Evolutionary conservation across 805 yeast species (phyloP).

Genomic region (Kuraishia molischiana): DNA sequence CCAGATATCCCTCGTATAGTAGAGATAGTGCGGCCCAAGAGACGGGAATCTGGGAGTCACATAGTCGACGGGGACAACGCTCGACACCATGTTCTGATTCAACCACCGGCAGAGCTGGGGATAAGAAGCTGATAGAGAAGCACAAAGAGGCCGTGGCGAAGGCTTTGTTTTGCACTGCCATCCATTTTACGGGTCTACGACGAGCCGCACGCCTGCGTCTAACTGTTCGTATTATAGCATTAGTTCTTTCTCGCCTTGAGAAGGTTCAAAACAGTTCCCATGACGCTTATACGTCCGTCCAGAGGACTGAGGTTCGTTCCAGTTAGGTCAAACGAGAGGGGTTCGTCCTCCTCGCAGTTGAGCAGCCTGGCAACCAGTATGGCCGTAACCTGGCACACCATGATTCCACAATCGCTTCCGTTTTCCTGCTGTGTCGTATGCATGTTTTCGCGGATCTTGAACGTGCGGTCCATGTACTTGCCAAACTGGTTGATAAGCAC

Average conservation of each 20-base stretch:
- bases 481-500: conserved; percentile 21
- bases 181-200: too few relatives aligned
- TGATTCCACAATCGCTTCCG: conserved; percentile 59
- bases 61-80: conserved; percentile 70
- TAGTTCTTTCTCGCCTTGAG: too few relatives aligned
- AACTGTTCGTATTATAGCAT: too few relatives aligned
- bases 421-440: conserved; percentile 51
- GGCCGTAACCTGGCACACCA: conserved; percentile 26
- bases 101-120: too few relatives aligned
- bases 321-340: conserved; percentile 28
- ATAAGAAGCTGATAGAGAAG: too few relatives aligned
- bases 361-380: conserved; percentile 23
- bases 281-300: conserved; percentile 34
- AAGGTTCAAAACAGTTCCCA: conserved; percentile 23
- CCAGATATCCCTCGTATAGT: conserved; percentile 70
- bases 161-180: too few relatives aligned
- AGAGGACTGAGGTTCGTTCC: conserved; percentile 35
- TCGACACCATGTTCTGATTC: conserved; percentile 16
- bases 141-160: too few relatives aligned
- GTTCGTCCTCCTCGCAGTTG: conserved; percentile 15
- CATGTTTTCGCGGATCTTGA: conserved; percentile 12
- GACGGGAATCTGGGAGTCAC: conserved; percentile 74
- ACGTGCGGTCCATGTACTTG: conserved; percentile 11
- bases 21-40: conserved; percentile 41
- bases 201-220: too few relatives aligned